Percentiles rank a stretch among this genome's conserved stretches.
These are phyloP conservation scores for Saccharomycodes ludwigii DNA, from an alignment of 805 yeast species.

Conservation along the genomic window DNA sequence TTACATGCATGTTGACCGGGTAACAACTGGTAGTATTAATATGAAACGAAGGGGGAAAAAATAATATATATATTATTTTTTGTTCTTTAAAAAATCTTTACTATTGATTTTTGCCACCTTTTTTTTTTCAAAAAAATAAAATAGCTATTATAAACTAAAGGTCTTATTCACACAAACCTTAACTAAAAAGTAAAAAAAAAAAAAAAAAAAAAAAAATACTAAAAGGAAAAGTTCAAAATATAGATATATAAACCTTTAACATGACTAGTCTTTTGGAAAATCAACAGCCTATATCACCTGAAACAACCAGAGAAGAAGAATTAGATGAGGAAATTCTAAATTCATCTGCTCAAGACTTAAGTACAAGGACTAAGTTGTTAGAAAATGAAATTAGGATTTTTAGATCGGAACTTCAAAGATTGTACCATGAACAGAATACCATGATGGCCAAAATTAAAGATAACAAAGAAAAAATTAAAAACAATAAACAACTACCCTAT, in stretches of 20 bases:
- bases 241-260: too few relatives aligned
- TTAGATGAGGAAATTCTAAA: conserved; percentile 73
- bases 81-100: too few relatives aligned
- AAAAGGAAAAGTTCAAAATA: not conserved
- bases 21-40: too few relatives aligned
- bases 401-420: conserved; percentile 81
- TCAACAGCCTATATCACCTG: not conserved
- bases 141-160: too few relatives aligned
- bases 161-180: too few relatives aligned
- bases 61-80: too few relatives aligned
- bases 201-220: not conserved
- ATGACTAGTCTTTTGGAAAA: conserved; percentile 1
- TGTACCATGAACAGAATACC: conserved; percentile 83
- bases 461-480: conserved; percentile 89
- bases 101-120: too few relatives aligned
- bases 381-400: conserved; percentile 94
- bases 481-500: conserved; percentile 91
- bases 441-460: conserved; percentile 92
- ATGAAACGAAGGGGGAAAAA: too few relatives aligned
- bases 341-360: conserved; percentile 70
- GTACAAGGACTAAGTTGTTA: conserved; percentile 73
- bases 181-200: not conserved
- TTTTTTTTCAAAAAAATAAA: too few relatives aligned
- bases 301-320: conserved; percentile 34
- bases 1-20: too few relatives aligned